These are phyloP conservation scores for Fraxinus dipetala DNA, from an alignment of 305 asterid genomes.

Conservation along the genomic window DNA sequence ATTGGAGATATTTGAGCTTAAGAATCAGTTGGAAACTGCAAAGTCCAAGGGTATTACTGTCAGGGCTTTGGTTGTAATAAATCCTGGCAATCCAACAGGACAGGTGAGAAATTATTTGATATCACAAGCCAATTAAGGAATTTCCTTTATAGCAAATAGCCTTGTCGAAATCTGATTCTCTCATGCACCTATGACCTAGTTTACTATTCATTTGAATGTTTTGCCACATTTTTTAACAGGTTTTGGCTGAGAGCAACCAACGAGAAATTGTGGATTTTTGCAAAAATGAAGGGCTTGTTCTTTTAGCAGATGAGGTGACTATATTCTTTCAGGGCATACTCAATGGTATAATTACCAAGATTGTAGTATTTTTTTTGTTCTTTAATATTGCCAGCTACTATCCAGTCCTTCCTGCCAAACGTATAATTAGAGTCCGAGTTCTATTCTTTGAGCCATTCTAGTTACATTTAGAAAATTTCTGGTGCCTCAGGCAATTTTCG, in stretches of 20 bases:
- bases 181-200: conserved; percentile 1
- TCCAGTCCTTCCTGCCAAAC: background rate
- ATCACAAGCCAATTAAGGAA: background rate
- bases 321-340: conserved; percentile 1
- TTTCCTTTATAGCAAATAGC: background rate
- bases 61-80: conserved; percentile 84
- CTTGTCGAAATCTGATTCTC: background rate
- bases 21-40: conserved; percentile 66
- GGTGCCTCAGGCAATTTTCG: background rate
- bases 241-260: conserved; percentile 74
- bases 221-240: conserved; percentile 38
- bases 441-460: background rate
- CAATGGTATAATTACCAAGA: background rate
- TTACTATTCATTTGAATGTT: conserved; percentile 12
- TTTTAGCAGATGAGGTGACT: conserved; percentile 81
- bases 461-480: background rate
- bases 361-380: background rate
- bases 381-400: background rate
- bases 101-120: conserved; percentile 48
- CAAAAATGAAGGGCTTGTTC: conserved; percentile 89
- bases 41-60: conserved; percentile 64
- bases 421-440: background rate
- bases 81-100: conserved; percentile 93
- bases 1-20: conserved; percentile 65
- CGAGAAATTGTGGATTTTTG: conserved; percentile 78